Evolutionary conservation across 2,329 filamentous ascomycete species (phyloP).

Genomic region (Karstenula rhodostoma): DNA sequence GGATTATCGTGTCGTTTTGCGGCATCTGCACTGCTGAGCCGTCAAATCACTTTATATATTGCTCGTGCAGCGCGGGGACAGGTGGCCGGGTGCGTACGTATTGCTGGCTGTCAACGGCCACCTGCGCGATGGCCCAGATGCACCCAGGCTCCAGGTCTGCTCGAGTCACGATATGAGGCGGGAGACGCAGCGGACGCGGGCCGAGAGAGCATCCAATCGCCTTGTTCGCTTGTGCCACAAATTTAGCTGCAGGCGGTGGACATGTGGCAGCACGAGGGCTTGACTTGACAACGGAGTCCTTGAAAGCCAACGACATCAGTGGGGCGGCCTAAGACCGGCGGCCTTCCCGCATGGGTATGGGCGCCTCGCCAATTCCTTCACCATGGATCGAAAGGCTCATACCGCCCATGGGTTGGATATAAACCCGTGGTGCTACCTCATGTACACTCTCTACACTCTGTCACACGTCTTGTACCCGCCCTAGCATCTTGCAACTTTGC

Average conservation of each 20-base stretch:
- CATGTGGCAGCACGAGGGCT: constrained; percentile 50
- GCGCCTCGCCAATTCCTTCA: constrained; percentile 38
- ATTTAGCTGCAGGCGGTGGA: constrained; percentile 50
- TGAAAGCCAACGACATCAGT: constrained; percentile 45
- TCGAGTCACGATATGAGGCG: constrained; percentile 39
- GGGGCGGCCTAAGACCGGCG: constrained; percentile 42
- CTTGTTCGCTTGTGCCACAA: constrained; percentile 38
- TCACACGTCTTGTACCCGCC: constrained; percentile 23
- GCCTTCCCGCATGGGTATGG: constrained; percentile 43
- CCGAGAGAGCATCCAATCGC: constrained; percentile 42
- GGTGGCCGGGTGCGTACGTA: constrained; percentile 28
- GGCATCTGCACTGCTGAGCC: constrained; percentile 8
- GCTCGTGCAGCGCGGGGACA: constrained; percentile 37
- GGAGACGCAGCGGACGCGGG: constrained; percentile 40
- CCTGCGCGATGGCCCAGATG: constrained; percentile 31
- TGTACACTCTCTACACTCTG: constrained; percentile 21
- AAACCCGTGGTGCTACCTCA: constrained; percentile 40
- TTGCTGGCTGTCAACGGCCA: constrained; percentile 25
- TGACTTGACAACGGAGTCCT: constrained; percentile 45
- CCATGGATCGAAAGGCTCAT: constrained; percentile 35
- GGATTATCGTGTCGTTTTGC: constrained; percentile 9
- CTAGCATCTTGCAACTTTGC: constrained; percentile 19
- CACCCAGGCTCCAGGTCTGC: constrained; percentile 25
- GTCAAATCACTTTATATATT: constrained; percentile 33
- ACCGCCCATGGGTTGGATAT: constrained; percentile 37